Base-by-base conservation (phyloP, 164 flowering plant species). In the Euptelea pleiosperma region DNA sequence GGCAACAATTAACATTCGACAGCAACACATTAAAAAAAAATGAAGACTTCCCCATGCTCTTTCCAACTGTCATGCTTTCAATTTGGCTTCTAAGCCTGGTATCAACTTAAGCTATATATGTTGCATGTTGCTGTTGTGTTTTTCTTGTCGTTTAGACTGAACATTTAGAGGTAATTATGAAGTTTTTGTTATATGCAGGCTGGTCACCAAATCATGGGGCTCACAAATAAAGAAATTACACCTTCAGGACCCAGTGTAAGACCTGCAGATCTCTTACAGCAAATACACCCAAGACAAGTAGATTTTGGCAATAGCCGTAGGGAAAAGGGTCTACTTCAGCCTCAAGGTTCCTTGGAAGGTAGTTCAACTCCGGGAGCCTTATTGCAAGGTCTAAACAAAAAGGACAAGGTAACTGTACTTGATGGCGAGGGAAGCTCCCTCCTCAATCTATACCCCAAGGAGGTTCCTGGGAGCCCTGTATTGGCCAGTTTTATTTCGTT, bases 341-440 rank as follows among this genome's bases (percentile, higher is more conserved):
- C 84, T 49, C 89, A 73, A 51, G 44, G 67, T 67, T 73, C 82
- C 43, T 51, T n/a, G 1, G 79, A 72, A 75, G 73, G 77, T 21
- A 67, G 61, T 63, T 69, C 77, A 21, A 76, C 90, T 26, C 19
- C 86, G 1, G 66, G 74, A 55, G 77, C 85, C 37, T 62, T 80
- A 59, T 63, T 87, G 47, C 77, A 79, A n/a, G 86, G 78, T 36
- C 70, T 79, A 63, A 86, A 94, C 78, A 84, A 82, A 64, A 88
- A 86, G 63, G 80, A 72, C 58, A 83, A 75, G 63, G 60, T 11
- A 34, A 9, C 29, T 52, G 24, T 41, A 25, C 57, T 61, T 31
- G 82, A 82, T 35, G 73, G 75, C 53, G 94, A 83, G 68, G 82
- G 69, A 75, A 82, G 80, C 64, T 77, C 73, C 42, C 91, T 84